phyloP scores from a whole-genome alignment of 495 filamentous ascomycete species.

The Tricharina praecox region DNA sequence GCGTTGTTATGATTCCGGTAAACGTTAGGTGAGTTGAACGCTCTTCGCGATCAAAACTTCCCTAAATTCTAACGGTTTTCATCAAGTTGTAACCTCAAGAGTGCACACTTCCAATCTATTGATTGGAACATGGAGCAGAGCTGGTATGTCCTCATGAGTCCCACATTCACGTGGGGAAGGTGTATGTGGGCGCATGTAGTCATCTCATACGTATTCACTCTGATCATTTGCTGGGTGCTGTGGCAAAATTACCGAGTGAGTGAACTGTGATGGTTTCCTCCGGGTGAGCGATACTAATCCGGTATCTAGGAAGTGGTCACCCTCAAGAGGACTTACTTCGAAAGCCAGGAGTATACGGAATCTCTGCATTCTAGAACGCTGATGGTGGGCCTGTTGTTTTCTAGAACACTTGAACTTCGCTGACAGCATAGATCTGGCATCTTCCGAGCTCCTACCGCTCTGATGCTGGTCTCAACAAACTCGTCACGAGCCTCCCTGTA shows the following conservation, averaged over 20 bases:
- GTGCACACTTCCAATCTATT: neutral
- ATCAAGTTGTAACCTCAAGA: conserved; percentile 26
- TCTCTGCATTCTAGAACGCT: conserved; percentile 80
- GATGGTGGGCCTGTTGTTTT: conserved; percentile 41
- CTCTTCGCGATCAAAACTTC: neutral
- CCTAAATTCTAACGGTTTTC: neutral
- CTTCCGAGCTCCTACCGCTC: conserved; percentile 54
- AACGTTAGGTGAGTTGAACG: conserved; percentile 34
- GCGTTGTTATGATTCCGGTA: conserved; percentile 65
- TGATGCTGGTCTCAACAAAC: conserved; percentile 58
- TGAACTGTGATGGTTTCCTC: neutral
- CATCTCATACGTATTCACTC: conserved; percentile 61
- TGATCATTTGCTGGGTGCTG: conserved; percentile 59
- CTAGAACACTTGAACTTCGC: conserved; percentile 2
- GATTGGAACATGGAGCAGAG: conserved; percentile 13
- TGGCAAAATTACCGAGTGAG: conserved; percentile 64
- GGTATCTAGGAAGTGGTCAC: conserved; percentile 38
- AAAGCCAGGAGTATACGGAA: conserved; percentile 73
- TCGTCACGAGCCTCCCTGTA: conserved; percentile 15
- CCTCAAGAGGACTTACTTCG: conserved; percentile 62
- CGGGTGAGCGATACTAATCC: neutral
- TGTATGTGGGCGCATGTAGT: conserved; percentile 68
- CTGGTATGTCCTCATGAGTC: conserved; percentile 37
- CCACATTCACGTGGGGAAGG: conserved; percentile 37
- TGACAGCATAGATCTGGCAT: conserved; percentile 51